phyloP scores from a whole-genome alignment of 208 protist species.

The Balamuthia mandrillaris region DNA sequence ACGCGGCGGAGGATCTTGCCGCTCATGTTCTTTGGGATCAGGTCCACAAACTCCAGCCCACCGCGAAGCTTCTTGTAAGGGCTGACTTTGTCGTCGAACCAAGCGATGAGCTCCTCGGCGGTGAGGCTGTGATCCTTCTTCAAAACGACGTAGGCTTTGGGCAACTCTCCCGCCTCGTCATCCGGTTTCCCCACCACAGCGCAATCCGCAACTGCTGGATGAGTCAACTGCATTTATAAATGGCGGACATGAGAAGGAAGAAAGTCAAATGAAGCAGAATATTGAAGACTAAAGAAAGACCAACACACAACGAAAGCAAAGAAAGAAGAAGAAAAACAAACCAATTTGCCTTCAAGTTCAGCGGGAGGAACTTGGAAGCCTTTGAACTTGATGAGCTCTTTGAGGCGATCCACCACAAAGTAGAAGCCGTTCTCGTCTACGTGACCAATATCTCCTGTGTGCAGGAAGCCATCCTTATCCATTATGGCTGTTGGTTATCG shows the following conservation, averaged over 20 bases:
- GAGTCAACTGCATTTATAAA: neutral
- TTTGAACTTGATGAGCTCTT: conserved; percentile 87
- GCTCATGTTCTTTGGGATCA: conserved; percentile 69
- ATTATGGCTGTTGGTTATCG: conserved; percentile 17
- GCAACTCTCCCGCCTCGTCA: conserved; percentile 58
- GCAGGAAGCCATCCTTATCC: neutral
- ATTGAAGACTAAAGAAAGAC: too few relatives aligned
- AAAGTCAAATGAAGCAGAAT: too few relatives aligned
- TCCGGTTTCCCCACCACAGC: conserved; percentile 74
- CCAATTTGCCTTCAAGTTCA: conserved; percentile 69
- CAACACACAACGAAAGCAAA: too few relatives aligned
- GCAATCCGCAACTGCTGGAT: conserved; percentile 62
- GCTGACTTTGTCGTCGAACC: conserved; percentile 53
- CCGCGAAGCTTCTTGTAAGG: conserved; percentile 76
- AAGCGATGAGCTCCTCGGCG: conserved; percentile 64
- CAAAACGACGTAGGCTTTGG: conserved; percentile 72
- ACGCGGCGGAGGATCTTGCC: conserved; percentile 80
- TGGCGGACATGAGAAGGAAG: neutral
- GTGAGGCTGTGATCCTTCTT: conserved; percentile 36
- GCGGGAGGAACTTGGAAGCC: conserved; percentile 83
- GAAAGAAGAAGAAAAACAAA: too few relatives aligned
- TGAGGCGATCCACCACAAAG: conserved; percentile 62
- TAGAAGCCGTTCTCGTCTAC: neutral
- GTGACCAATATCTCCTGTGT: conserved; percentile 15
- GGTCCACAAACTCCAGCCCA: conserved; percentile 69